Evolutionary conservation across 495 filamentous ascomycete species (phyloP), one percentile per base, ranked within the genome.

Genomic region (Cercophora newfieldiana): DNA sequence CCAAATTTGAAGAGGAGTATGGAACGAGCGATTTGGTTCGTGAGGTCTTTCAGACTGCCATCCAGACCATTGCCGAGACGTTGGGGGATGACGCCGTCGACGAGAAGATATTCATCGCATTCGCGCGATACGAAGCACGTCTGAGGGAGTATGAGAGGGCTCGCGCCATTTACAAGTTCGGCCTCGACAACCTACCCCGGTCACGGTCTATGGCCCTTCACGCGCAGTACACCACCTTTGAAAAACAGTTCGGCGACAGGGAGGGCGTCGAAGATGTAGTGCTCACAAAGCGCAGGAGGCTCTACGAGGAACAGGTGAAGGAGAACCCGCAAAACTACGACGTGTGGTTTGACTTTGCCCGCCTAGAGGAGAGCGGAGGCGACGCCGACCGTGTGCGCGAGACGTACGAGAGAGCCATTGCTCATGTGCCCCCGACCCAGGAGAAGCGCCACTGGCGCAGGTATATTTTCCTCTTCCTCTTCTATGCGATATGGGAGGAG

Each of bases 381-480:
- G 89, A 97, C 72, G 74, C 87, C 1, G 92, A 96, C 60, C 85
- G 89, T 8, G 89, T 97, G 7, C 89, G 95, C 3, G 95, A 98
- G 65, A 87, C 95, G 48, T 99, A 98, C 77, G 96, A 99, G 79
- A 87, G 92, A 61, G 95, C 96, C 1, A 97, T 99, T 72, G 94
- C 95, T 28, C 95, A 99, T 70, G 88, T 98, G 10, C 95, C 95
- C 18, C 95, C 95, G 10, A 96, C 92, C 3, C 91, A 96, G 69
- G 95, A 98, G 78, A 99, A 99, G 81, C 87, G 95, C 44, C 94
- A 98, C 77, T 99, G 95, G 95, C 85, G 95, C 64, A 82, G 95
- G 25, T 99, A 99, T 74, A 96, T 99, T 66, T 99, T 97, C 76
- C 85, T 99, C 3, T 99, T 94, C 91, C 87, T 97, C 53, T 97